Evolutionary conservation across 2,329 filamentous ascomycete species (phyloP), one percentile per base, ranked within the genome.

Genomic region (Neofusicoccum ribis): DNA sequence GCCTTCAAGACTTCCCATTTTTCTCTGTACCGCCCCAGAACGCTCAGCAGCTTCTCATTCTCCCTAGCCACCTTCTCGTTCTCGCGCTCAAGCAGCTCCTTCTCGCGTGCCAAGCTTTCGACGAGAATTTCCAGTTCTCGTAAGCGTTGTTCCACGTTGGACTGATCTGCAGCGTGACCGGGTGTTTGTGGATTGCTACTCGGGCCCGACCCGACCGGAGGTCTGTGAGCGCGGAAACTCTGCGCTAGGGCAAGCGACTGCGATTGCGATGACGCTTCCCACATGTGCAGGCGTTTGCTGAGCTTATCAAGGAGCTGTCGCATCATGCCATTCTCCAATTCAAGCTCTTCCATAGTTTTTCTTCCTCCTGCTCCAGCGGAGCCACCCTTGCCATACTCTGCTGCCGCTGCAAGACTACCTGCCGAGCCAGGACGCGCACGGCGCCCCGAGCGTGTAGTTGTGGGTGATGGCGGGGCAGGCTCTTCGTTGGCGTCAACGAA

Each of bases 211-310:
- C 73, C 68, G 60, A 69, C 72, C 15, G 60, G 50, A 37, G 52
- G 56, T 46, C 70, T 67, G 41, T 75, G 70, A 11, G 66, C 82
- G 79, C 69, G 83, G 80, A 71, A 88, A 70, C 92, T 96, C 75
- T 97, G 92, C 14, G 93, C 91, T 39, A 98, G 85, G 3, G 92
- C 92, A 78, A 93, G 86, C 62, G 90, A 91, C 43, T 91, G 93
- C 68, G 89, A 92, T 78, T 98, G 95, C 0, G 93, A 92, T 71
- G 92, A 93, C 44, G 92, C 89, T 78, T 99, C 94, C 80, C 97
- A 99, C 68, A 93, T 90, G 72, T 95, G 91, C n/a, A 99, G 85
- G 0, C 94, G 88, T 71, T 90, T 91, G 68, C 91, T 91, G 41
- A 97, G 85, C 58, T 92, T 92, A 77, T 98, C 93, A 8, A 96